Evolutionary conservation across 2,329 filamentous ascomycete genomes (phyloP), one percentile per base, ranked within the genome.

Genomic region (Aspergillus tanneri): DNA sequence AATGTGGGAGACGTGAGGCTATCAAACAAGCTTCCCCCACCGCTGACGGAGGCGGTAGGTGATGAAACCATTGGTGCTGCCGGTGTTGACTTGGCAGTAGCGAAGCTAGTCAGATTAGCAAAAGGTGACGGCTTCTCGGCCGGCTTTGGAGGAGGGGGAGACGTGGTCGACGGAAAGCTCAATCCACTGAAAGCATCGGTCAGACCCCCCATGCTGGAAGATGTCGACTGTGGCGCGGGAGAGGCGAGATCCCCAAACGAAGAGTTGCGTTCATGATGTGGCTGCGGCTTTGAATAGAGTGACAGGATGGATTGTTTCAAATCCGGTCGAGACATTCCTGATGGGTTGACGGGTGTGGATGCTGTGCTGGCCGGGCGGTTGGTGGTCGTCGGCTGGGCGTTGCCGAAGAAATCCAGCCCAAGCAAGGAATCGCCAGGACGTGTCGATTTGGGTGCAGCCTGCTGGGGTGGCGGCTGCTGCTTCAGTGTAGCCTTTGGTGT

Each of bases 221-320:
- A 64, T 50, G 51, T 43, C 23, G 60, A 63, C 37, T 57, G 65
- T 40, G 54, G 59, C 46, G 70, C 54, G 12, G 73, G 69, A 18
- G 85, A 81, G 3, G 86, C 82, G 75, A 89, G 79, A 43, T 82
- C 81, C 14, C 86, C 83, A 60, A 91, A 88, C 0, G 85, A 84
- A 22, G 79, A 77, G 30, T 79, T 78, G 10, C 80, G 77, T 27
- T 76, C 75, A 65, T 87, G 84, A 23, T 77, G 72, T 18, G 82
- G 77, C 59, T 88, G 86, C n/a, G 88, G 84, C 64, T 90, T 87
- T 1, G 90, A 90, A 66, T 99, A 99, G 12, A 99, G 80, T 6
- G 93, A 99, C 40, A 99, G 74, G 52, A 99, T 99, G 2, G 92
- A 97, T 70, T 96, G 92, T 72, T 99, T 99, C 51, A 99, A 76